Percentiles rank a stretch among this genome's conserved stretches.
These are phyloP conservation scores for Solanum virginianum DNA, from an alignment of 257 asterid genomes.

Conservation along the genomic window DNA sequence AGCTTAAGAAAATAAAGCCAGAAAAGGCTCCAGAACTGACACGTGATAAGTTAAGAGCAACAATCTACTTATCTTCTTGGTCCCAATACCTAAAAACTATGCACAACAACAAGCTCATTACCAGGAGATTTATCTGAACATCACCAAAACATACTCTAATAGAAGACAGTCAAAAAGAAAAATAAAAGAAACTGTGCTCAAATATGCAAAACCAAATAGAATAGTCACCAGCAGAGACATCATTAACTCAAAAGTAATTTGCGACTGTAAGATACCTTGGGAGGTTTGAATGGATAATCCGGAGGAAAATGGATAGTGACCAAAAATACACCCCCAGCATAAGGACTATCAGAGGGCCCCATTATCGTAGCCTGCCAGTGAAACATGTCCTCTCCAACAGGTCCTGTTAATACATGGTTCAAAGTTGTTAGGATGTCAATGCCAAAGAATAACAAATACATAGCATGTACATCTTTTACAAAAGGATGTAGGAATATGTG, in stretches of 20 bases:
- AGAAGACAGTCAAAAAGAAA: not conserved
- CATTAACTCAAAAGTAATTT: not conserved
- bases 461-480: not conserved
- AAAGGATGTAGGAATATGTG: not conserved
- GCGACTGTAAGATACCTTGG: not conserved
- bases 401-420: not conserved
- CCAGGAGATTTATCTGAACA: not conserved
- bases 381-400: constrained; percentile 5
- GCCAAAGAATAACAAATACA: not conserved
- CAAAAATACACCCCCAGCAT: not conserved
- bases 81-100: not conserved
- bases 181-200: not conserved
- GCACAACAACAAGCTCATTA: not conserved
- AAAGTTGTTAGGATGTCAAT: not conserved
- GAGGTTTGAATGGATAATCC: not conserved
- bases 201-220: not conserved
- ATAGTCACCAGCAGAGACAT: not conserved
- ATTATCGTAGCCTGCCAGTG: constrained; percentile 4
- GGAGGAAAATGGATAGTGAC: not conserved
- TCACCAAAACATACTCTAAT: not conserved
- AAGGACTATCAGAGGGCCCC: constrained; percentile 1
- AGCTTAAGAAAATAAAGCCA: not conserved
- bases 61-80: not conserved
- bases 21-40: not conserved
- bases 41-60: not conserved